These are phyloP conservation scores for Boeremia exigua DNA, from an alignment of 2,329 filamentous ascomycete species.

Conservation along the genomic window DNA sequence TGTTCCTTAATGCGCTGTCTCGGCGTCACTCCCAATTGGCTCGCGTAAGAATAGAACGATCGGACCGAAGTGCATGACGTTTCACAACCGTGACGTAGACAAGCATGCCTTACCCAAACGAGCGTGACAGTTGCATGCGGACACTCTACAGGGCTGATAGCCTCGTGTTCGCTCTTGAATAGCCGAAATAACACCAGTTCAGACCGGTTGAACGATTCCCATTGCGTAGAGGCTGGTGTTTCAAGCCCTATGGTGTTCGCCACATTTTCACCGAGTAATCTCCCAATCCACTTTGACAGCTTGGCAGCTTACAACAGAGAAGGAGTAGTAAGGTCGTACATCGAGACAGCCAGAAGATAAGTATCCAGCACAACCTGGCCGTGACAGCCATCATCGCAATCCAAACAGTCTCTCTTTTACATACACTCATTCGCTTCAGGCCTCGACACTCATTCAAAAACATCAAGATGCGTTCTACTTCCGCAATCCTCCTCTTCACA, in stretches of 20 bases:
- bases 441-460: conserved; percentile 4
- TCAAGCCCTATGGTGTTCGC: conserved; percentile 16
- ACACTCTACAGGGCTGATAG: neutral
- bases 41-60: neutral
- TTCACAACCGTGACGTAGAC: neutral
- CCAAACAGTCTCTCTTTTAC: neutral
- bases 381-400: neutral
- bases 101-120: neutral
- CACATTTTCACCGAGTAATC: conserved; percentile 19
- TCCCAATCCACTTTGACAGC: neutral
- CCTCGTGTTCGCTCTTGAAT: conserved; percentile 7
- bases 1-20: neutral
- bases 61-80: conserved; percentile 12
- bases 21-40: conserved; percentile 1
- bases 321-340: neutral
- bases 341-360: conserved; percentile 1
- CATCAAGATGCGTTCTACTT: conserved; percentile 29
- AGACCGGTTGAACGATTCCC: conserved; percentile 8
- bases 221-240: conserved; percentile 11
- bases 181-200: conserved; percentile 18
- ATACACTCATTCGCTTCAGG: neutral
- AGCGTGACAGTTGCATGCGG: neutral
- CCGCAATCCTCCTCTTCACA: conserved; percentile 18
- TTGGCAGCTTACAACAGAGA: conserved; percentile 1
- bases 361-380: conserved; percentile 6